Evolutionary conservation across 306 rosid species (phyloP).

Genomic region (Lathyrus tuberosus): DNA sequence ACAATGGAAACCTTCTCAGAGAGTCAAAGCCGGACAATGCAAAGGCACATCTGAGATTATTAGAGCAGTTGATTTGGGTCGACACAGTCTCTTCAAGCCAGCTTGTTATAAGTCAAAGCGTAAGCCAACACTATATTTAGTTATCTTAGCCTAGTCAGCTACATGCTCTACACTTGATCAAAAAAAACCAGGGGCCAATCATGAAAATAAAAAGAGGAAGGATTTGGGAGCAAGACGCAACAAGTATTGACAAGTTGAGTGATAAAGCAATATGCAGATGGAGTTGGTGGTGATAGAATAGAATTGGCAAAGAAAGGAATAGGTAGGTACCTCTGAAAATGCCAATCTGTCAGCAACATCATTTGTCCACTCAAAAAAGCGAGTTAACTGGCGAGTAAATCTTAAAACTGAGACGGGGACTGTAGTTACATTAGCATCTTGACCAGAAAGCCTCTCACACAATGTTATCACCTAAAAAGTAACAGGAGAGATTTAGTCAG

Average conservation of each 20-base stretch:
- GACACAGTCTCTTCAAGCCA: neutral
- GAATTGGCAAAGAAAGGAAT: neutral
- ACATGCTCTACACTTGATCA: neutral
- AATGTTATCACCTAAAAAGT: conserved; percentile 61
- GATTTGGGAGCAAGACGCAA: neutral
- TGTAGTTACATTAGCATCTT: conserved; percentile 91
- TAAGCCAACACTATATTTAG: neutral
- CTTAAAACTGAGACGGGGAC: conserved; percentile 94
- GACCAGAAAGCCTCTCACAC: conserved; percentile 99
- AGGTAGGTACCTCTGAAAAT: conserved; percentile 73
- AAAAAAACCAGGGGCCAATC: neutral
- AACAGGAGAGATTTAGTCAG: neutral
- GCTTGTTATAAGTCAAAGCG: neutral
- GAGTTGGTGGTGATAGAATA: neutral
- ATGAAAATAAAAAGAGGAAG: neutral
- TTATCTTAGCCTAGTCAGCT: neutral
- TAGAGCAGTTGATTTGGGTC: neutral
- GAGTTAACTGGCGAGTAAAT: conserved; percentile 84
- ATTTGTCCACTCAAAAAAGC: conserved; percentile 90
- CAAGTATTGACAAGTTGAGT: neutral
- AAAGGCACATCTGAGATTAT: neutral
- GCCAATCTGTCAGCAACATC: conserved; percentile 98
- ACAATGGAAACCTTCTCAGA: neutral
- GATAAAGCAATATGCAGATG: neutral
- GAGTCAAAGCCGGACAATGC: neutral